Base-by-base conservation (phyloP, 768 basidiomycete species). In the Gymnopilus dilepis region DNA sequence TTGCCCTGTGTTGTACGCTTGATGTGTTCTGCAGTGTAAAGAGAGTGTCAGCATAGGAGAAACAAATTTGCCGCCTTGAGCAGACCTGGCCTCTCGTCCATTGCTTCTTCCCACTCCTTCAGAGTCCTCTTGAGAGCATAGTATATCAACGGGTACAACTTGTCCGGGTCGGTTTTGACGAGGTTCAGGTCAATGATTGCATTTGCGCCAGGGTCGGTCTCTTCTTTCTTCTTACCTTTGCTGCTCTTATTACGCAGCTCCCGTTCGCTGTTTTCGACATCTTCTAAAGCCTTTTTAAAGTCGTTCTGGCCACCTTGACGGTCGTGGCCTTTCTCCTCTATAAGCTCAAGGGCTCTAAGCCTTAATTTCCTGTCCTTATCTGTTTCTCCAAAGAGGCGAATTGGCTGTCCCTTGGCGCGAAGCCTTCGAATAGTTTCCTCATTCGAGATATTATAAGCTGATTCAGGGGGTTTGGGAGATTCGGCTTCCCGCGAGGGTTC, bases 111-210 rank as follows among this genome's bases (percentile, higher is more conserved):
- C 97, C 97, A 99, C 71, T 99, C 97, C 69, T 95, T 95, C 54
- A 99, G 80, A 5, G 89, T 90, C 63, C 90, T 83, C 81, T 98
- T 98, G 60, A 99, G 78, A 1, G 95, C 94, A 72, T 95, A 95
- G 71, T 99, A 99, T 52, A 99, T 98, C 68, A 98, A 81, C 0
- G 97, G 97, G 72, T 99, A 98, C 28, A 99, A 79, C 75, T 93
- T 97, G 79, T 97, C 93, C 6, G 95, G 92, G 73, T 99, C 94
- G 17, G 86, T 86, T 81, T 95, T 97, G 70, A 98, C 73, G 61
- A 98, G 81, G 6, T 73, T 79, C 28, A 99, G 74, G 74, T 99
- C 94, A 48, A 99, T 78, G 8, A 94, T 75, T 8, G 85, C 87
- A 19, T 78, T 77, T 28, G 76, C 76, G 42, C 79, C 76, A 30